phyloP scores from a whole-genome alignment of 768 basidiomycete genomes.

The Tulasnella calospora region DNA sequence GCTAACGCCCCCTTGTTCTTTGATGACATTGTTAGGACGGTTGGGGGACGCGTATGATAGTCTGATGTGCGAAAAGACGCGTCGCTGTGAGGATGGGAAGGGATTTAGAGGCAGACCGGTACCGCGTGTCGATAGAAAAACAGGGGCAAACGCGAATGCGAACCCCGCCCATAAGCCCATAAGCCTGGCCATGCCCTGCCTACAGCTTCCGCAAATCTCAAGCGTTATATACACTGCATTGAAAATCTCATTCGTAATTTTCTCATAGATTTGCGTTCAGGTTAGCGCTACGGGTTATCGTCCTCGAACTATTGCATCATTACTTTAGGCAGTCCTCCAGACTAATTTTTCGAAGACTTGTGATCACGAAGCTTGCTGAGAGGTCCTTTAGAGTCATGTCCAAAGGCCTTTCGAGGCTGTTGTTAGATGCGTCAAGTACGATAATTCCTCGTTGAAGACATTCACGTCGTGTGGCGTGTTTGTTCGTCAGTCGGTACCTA shows the following conservation, averaged over 20 bases:
- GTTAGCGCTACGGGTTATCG: too few relatives aligned
- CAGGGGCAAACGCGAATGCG: not conserved
- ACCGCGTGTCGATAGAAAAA: not conserved
- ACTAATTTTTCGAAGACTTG: too few relatives aligned
- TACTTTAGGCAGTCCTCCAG: too few relatives aligned
- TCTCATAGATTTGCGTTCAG: too few relatives aligned
- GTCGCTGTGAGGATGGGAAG: not conserved
- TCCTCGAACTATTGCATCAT: too few relatives aligned
- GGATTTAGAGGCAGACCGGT: not conserved
- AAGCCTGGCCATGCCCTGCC: too few relatives aligned
- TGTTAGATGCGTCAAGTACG: not conserved
- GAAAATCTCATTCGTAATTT: too few relatives aligned
- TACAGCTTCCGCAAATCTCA: too few relatives aligned
- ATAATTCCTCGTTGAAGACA: not conserved
- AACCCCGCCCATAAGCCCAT: not conserved
- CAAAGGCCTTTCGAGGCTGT: not conserved
- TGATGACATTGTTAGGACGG: not conserved
- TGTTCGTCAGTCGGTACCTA: not conserved
- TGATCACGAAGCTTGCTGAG: too few relatives aligned
- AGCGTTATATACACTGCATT: too few relatives aligned
- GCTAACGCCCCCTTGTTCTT: conserved; percentile 16
- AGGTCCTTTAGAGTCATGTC: too few relatives aligned
- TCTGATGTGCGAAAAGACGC: not conserved
- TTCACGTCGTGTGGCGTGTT: not conserved
- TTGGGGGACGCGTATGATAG: not conserved